These are phyloP conservation scores for Thozetella sp. DNA, from an alignment of 495 filamentous ascomycete genomes.

Conservation along the genomic window DNA sequence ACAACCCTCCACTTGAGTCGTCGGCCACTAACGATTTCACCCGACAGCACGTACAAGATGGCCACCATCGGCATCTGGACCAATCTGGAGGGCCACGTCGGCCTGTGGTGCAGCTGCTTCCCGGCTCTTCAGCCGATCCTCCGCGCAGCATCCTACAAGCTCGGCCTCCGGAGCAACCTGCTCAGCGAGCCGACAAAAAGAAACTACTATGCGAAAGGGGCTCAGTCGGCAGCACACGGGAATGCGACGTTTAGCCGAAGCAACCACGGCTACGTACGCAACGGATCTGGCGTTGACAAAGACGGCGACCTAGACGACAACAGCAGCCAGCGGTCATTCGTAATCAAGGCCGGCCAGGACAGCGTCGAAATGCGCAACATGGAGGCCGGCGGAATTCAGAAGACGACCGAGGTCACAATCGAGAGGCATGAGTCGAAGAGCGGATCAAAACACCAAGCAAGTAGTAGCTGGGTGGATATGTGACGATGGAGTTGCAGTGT, in stretches of 20 bases:
- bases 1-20: neutral
- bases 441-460: neutral
- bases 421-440: neutral
- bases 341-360: neutral
- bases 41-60: constrained; percentile 23
- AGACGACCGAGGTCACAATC: constrained; percentile 4
- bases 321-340: constrained; percentile 19
- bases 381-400: neutral
- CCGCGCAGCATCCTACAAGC: constrained; percentile 17
- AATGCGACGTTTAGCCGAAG: neutral
- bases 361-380: neutral
- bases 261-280: constrained; percentile 4
- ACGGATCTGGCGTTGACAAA: neutral
- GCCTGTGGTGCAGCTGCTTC: constrained; percentile 32
- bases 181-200: neutral
- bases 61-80: constrained; percentile 28
- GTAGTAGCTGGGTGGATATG: constrained; percentile 5
- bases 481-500: no score
- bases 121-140: constrained; percentile 29
- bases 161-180: constrained; percentile 13
- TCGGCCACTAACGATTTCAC: neutral
- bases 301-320: constrained; percentile 4
- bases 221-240: neutral
- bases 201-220: constrained; percentile 2
- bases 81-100: constrained; percentile 31